Base-by-base conservation (phyloP, 2,329 filamentous ascomycete genomes). In the Xylaria arbuscula region DNA sequence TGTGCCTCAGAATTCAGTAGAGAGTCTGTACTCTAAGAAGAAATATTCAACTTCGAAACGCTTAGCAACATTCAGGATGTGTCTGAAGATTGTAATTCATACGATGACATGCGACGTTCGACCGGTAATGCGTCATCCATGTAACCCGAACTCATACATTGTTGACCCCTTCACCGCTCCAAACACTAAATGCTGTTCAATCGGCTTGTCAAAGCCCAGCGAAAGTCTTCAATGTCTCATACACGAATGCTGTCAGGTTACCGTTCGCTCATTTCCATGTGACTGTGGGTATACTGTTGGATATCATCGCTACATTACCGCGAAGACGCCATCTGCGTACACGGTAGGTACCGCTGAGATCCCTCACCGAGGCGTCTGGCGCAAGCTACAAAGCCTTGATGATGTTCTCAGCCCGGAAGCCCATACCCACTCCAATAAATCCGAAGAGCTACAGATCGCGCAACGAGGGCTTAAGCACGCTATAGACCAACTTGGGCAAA, bases 1-100 rank as follows among this genome's bases (percentile, higher is more conserved):
- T 9, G 5, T 15, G 13, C 15, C 1, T 32, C 28, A 2, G 19
- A 28, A n/a, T 7, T 6, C 47, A 1, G 4, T 17, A 1, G 13
- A 15, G 17, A 54, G 48, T 38, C 15, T 22, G 32, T 53, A 45
- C 17, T 19, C 24, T 7, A 54, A 24, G 1, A 59, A 22, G 4
- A 47, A 17, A 48, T 32, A 55, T 11, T 1, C 10, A 15, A 56
- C 6, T 24, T n/a, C 17, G 34, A 61, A 40, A 13, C n/a, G 7
- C 5, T 13, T 10, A 50, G 11, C 17, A 34, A 24, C 19, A 50
- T 2, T 51, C 34, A 62, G 28, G 17, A 83, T 80, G 2, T 74
- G 64, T 48, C 62, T 69, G 32, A 53, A 66, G 15, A 66, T 69
- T 19, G 22, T 64, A 51, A 66, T 45, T 17, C 67, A 69, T 17